A percentile compares a stretch with the other conserved stretches of the same genome.
Evolutionary conservation across 176 grass and related monocot species (phyloP).

Genomic region (Oryza longistaminata): DNA sequence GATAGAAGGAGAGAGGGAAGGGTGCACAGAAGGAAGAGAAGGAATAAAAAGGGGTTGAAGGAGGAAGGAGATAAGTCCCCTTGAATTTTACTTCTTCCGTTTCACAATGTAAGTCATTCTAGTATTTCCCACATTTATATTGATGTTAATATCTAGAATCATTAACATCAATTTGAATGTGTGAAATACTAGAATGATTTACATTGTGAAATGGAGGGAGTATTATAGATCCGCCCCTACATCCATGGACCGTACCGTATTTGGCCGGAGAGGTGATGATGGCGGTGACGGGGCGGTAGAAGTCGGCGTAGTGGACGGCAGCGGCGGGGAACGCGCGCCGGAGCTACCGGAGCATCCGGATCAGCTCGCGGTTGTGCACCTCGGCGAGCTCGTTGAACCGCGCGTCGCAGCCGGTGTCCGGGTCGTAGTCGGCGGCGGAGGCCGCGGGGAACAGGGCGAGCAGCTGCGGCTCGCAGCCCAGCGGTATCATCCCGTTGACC

Average conservation of each 20-base stretch:
- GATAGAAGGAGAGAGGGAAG: no score
- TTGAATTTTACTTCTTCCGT: no score
- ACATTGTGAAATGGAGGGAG: no score
- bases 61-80: no score
- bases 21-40: no score
- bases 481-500: not conserved
- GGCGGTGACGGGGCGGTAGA: not conserved
- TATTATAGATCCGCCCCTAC: no score
- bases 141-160: no score
- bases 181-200: no score
- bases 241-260: not conserved
- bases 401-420: not conserved
- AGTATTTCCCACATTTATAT: no score
- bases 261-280: not conserved
- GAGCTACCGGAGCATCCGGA: not conserved
- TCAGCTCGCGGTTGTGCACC: not conserved
- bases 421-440: not conserved
- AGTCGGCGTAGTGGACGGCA: not conserved
- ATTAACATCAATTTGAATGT: no score
- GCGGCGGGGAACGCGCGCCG: not conserved
- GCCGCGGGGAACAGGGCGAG: not conserved
- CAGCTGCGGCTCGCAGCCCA: not conserved
- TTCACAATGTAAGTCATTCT: no score
- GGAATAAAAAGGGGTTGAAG: no score
- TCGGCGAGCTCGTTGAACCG: not conserved